Percentiles rank a stretch among this genome's conserved stretches.
Evolutionary conservation across 2,329 filamentous ascomycete species (phyloP).

Genomic region (Botryotinia convoluta): DNA sequence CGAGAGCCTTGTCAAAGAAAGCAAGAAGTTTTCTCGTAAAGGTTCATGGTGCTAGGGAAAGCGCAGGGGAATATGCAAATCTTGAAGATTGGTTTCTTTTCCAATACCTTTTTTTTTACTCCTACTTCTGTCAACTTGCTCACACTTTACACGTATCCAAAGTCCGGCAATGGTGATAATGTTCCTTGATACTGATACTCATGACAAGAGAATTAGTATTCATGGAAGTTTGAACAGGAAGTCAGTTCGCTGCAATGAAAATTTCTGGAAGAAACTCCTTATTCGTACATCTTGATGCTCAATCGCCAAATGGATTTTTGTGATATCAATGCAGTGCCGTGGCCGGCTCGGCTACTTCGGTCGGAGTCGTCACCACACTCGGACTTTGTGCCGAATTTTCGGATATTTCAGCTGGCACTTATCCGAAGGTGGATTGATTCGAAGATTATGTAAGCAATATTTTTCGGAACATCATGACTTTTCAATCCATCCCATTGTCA

Average conservation of each 20-base stretch:
- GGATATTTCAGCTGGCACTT: background rate
- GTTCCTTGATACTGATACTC: background rate
- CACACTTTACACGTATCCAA: background rate
- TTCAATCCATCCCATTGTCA: background rate
- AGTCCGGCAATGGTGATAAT: background rate
- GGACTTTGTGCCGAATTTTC: background rate
- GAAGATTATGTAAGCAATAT: background rate
- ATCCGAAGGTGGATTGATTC: background rate
- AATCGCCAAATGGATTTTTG: background rate
- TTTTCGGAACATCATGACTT: background rate
- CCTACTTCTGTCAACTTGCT: background rate
- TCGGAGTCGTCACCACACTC: background rate
- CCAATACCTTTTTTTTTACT: background rate
- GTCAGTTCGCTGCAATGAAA: background rate
- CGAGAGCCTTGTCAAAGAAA: slow-evolving; percentile 22
- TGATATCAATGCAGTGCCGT: background rate
- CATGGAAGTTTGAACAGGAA: background rate
- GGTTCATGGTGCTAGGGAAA: background rate
- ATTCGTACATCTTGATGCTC: background rate
- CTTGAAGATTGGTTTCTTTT: background rate
- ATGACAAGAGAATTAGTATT: background rate
- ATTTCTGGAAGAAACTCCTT: background rate
- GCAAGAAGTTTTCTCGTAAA: background rate
- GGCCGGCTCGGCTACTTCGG: background rate
- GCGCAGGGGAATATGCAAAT: slow-evolving; percentile 12